Evolutionary conservation across 495 filamentous ascomycete species (phyloP), one percentile per base, ranked within the genome.

Genomic region (Hypoxylon subgilvum): DNA sequence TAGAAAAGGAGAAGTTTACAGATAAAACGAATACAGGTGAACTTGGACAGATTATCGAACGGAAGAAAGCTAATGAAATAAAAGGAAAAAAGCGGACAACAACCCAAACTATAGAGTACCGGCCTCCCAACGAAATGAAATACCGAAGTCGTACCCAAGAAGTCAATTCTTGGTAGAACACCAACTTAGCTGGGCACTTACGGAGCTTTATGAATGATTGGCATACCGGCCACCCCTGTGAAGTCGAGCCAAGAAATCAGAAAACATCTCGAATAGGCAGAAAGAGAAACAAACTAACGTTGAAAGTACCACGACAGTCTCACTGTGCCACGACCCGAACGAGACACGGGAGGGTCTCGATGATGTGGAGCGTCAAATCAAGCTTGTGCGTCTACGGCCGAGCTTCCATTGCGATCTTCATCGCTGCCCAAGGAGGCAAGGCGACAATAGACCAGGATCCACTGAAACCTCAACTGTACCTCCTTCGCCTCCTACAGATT

Each of bases 361-460:
- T 57, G 53, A 43, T 38, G 39, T 30, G 5, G 10, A 40, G 42
- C 10, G 44, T 44, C 61, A 18, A 60, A 42, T 45, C 44, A 52
- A 51, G 44, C 39, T 25, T 23, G 45, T 19, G 35, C 32, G 35
- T 30, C 13, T 35, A 51, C 23, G 41, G 50, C 51, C 52, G 51
- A 56, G 52, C 62, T 57, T 56, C 62, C 62, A 65, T 65, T 65
- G 41, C 23, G 62, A 65, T 65, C 62, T 61, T 65, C 62, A 53
- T 19, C 21, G 35, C 31, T 65, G 62, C 62, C 61, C 56, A 49
- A 59, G 32, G 51, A 41, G 51, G 46, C 21, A 42, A 39, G 36
- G 45, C 21, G 50, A 22, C 25, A 39, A 38, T 35, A 18, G 36
- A n/a, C 32, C 5, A n/a, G 39, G 61, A 13, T 55, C 61, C 61